Base-by-base conservation (phyloP, 2,329 filamentous ascomycete genomes). In the Colletotrichum orchidophilum region DNA sequence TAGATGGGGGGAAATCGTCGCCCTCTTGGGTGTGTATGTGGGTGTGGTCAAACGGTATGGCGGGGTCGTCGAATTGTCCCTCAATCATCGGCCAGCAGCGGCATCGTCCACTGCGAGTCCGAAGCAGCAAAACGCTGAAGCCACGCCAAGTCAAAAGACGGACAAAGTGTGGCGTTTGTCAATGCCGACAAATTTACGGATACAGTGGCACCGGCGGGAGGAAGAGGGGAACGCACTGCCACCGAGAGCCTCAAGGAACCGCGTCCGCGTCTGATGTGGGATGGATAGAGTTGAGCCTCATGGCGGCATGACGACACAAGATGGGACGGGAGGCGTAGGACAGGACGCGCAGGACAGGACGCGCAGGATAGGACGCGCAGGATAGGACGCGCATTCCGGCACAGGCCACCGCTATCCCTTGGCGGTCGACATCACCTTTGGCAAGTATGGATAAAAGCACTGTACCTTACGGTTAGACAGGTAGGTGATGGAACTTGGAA, bases 261-360 rank as follows among this genome's bases (percentile, higher is more conserved):
- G 31, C 31, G 18, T n/a, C n/a, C 4, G 39, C n/a, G 58, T 61
- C 58, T 33, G 27, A 31, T 33, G n/a, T 33, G 21, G 42, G 26
- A 49, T 42, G 42, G 9, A 18, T 58, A n/a, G n/a, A 42, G 11
- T 57, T 63, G 50, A 68, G 65, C 58, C 65, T 50, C 59, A 57
- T 5, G 4, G 29, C 53, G 21, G 29, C 66, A 63, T 63, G 50
- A 63, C 29, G 8, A 21, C 49, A 33, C 18, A 53, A 21, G 13
- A 31, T 24, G 52, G 62, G 39, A 42, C 39, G 39, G 39, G 39
- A 42, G 39, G 39, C 39, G 39, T 42, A 42, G 39, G 15, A n/a
- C n/a, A n/a, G 39, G 39, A 42, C 15, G 39, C 15, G n/a, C n/a
- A n/a, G 62, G 39, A 42, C 39, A 18, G 39, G 39, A 42, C 15